Base-by-base conservation (phyloP, 176 grass and related monocot species). In the Elaeis guineensis region DNA sequence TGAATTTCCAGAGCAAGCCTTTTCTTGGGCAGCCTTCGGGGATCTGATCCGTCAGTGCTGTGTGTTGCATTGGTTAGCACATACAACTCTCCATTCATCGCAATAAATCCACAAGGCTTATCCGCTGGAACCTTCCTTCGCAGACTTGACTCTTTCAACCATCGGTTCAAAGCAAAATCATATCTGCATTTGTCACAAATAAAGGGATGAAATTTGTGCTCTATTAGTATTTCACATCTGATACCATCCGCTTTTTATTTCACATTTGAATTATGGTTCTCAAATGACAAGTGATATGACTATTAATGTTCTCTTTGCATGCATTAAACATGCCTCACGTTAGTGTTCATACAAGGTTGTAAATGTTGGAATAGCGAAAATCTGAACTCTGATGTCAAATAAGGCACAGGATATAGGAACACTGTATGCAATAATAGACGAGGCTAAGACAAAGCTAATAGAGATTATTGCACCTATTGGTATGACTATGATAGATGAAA, bases 11-110 rank as follows among this genome's bases (percentile, higher is more conserved):
- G 19, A 49, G 57, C 55, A 14, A 63, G 3, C 51, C 69, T 71
- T 65, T 60, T 90, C 77, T 86, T 95, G 14, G 21, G 52, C 6
- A 48, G 64, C 64, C 71, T 80, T 61, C 80, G 63, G 3, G 51
- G 44, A 67, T 83, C 61, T 51, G 49, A 57, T 2, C 21, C 39
- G 58, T 81, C 71, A 4, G 54, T 18, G 63, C 52, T 60, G 50
- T 67, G 50, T 64, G 71, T 70, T 71, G 67, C 55, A 68, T 77
- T 76, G 64, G 68, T 77, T 39, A 90, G 72, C 53, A 90, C 83
- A 59, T 77, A 83, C 53, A 95, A 62, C 69, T 90, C 82, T 4
- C 83, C 80, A 1, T 95, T 95, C 77, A 84, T 69, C 25, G 86
- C 69, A 51, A 83, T 11, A 35, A 95, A 95, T 3, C 83, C 80